Base-by-base conservation (phyloP, 352 stramenopile species). In the Phytopythium litorale region DNA sequence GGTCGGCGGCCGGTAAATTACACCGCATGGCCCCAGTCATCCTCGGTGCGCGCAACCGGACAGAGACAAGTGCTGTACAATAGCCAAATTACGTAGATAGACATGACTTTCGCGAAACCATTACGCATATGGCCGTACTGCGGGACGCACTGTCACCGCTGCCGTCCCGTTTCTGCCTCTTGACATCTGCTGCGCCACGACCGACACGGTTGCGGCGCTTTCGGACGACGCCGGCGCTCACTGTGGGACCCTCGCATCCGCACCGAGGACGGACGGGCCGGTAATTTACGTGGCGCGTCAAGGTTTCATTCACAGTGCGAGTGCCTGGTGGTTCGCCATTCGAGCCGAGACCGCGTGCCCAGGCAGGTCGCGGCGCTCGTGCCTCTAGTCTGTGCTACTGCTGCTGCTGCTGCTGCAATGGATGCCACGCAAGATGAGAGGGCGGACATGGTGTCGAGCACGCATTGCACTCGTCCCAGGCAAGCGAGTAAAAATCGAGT, bases 181-280 rank as follows among this genome's bases (percentile, higher is more conserved):
- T 60, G 54, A 60, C 54, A 58, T 16, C 28, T 56, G 30, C 18
- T 25, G 18, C 35, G 9, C 35, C 52, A 58, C 52, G 21, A 30
- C n/a, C 12, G 53, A 48, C n/a, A 0, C 38, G 54, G 54, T 60
- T 60, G 54, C 54, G 54, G 54, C 54, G 54, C 23, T 51, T 60
- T 60, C 13, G 6, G 54, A 16, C 19, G 52, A 15, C 50, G 48
- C 48, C 1, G 6, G 2, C 1, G 28, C 19, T 16, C 48, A 37
- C 48, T 19, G 48, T 35, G 25, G 48, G 25, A 54, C 28, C 28
- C 28, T 32, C 15, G 45, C n/a, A 32, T 15, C 15, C 45, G 23
- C 23, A 52, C 45, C n/a, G n/a, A 43, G 18, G 15, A 18, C 28
- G 18, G 15, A 18, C 28, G 28, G 28, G 28, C 28, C 6, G 6